Evolutionary conservation across 306 rosid species (phyloP).

Genomic region (Trifolium pratense): DNA sequence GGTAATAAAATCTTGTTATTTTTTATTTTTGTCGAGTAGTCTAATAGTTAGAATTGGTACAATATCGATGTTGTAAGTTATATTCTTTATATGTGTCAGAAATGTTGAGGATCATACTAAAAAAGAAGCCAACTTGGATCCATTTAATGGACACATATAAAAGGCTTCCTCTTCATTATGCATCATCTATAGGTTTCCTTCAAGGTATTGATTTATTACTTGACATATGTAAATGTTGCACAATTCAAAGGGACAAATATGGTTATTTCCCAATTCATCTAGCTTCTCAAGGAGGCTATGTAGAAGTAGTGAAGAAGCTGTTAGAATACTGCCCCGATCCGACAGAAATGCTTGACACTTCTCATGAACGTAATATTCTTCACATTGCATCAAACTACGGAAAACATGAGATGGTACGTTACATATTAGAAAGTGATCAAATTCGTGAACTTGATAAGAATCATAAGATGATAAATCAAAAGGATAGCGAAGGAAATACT

Average conservation of each 20-base stretch:
- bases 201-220: conserved; percentile 38
- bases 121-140: conserved; percentile 14
- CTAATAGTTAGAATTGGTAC: no score
- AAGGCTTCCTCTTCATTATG: conserved; percentile 38
- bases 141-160: background rate
- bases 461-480: conserved; percentile 34
- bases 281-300: conserved; percentile 27
- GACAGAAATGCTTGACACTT: conserved; percentile 15
- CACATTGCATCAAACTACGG: conserved; percentile 37
- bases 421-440: conserved; percentile 13
- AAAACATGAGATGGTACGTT: background rate
- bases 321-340: conserved; percentile 24
- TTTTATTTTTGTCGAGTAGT: no score
- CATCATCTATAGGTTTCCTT: conserved; percentile 34
- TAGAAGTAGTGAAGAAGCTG: conserved; percentile 16
- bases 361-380: conserved; percentile 16
- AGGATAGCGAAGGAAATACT: conserved; percentile 18
- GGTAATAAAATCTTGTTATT: no score
- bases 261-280: conserved; percentile 40
- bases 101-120: background rate
- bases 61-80: no score
- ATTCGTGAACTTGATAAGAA: background rate
- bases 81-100: no score
- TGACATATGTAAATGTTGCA: background rate
- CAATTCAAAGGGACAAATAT: background rate